These are phyloP conservation scores for Myriosclerotinia duriaeana DNA, from an alignment of 2,329 filamentous ascomycete genomes.

Conservation along the genomic window DNA sequence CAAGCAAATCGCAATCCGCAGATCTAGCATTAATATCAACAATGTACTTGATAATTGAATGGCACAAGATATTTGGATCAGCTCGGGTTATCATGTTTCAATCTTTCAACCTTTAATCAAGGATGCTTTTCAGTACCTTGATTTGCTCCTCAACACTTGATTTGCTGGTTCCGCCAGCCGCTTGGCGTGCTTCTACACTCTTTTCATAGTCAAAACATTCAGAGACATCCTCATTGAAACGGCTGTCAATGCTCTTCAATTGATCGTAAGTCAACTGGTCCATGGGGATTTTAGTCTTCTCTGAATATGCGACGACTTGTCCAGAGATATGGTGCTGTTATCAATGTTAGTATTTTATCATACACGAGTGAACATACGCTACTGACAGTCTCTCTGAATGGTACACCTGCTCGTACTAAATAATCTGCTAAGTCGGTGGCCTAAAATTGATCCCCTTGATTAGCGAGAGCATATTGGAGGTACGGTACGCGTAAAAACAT, in stretches of 20 bases:
- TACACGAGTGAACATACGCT: not conserved
- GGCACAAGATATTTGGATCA: not conserved
- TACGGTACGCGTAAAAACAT: slow-evolving; percentile 15
- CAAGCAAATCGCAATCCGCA: not conserved
- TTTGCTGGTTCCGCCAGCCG: slow-evolving; percentile 76
- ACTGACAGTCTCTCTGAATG: slow-evolving; percentile 66
- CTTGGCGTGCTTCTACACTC: slow-evolving; percentile 75
- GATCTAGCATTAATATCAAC: slow-evolving; percentile 1
- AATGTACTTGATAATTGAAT: slow-evolving; percentile 12
- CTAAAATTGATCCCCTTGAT: slow-evolving; percentile 14
- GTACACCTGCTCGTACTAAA: slow-evolving; percentile 64
- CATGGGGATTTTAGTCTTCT: slow-evolving; percentile 66
- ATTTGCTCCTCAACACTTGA: slow-evolving; percentile 65
- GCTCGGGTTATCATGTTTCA: not conserved
- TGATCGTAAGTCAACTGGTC: slow-evolving; percentile 64
- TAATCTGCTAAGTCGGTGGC: slow-evolving; percentile 63
- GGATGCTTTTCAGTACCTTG: slow-evolving; percentile 46
- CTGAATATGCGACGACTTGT: slow-evolving; percentile 68
- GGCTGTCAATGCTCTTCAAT: slow-evolving; percentile 63
- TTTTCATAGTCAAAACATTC: slow-evolving; percentile 77
- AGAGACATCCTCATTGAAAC: slow-evolving; percentile 70
- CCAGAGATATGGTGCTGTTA: slow-evolving; percentile 68
- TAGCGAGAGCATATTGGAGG: not conserved
- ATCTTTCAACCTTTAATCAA: not conserved
- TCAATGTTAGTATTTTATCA: not conserved